A percentile compares a stretch with the other conserved stretches of the same genome.
Evolutionary conservation across 225 moss, liverwort and hornwort genomes (phyloP).

Genomic region (Lunularia cruciata): DNA sequence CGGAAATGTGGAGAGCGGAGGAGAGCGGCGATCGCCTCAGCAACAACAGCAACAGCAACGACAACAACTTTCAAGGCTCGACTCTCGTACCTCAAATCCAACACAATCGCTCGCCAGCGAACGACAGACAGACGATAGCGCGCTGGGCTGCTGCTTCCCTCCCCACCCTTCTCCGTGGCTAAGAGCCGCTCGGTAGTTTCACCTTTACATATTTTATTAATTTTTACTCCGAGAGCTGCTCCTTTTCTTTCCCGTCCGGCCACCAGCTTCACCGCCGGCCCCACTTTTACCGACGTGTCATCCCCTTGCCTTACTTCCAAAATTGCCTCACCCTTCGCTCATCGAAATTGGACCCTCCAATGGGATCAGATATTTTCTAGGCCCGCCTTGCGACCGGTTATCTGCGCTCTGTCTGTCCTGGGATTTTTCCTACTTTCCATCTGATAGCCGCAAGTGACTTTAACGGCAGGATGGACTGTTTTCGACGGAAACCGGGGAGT

Average conservation of each 20-base stretch:
- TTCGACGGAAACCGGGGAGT: background rate
- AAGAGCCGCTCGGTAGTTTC: conserved; percentile 6
- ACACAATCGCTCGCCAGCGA: background rate
- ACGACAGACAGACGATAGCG: conserved; percentile 1
- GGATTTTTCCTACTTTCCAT: background rate
- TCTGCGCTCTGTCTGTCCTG: background rate
- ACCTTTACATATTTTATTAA: too few relatives aligned
- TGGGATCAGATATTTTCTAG: background rate
- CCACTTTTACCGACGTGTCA: conserved; percentile 16
- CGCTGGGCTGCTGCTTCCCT: background rate
- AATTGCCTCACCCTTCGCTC: background rate
- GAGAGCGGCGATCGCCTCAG: conserved; percentile 5
- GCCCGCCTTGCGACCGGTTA: background rate
- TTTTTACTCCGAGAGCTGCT: background rate
- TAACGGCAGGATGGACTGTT: background rate
- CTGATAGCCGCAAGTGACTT: background rate
- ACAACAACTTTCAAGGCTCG: background rate
- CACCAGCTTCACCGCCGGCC: conserved; percentile 2
- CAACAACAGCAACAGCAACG: conserved; percentile 8
- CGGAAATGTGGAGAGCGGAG: background rate
- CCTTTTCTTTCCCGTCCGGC: background rate
- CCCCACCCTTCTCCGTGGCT: conserved; percentile 13
- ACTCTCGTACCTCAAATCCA: background rate
- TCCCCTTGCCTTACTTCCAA: background rate
- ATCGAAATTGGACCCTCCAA: background rate